Base-by-base conservation (phyloP, 1,284 basidiomycete genomes). In the Mycocalia duriaeana region DNA sequence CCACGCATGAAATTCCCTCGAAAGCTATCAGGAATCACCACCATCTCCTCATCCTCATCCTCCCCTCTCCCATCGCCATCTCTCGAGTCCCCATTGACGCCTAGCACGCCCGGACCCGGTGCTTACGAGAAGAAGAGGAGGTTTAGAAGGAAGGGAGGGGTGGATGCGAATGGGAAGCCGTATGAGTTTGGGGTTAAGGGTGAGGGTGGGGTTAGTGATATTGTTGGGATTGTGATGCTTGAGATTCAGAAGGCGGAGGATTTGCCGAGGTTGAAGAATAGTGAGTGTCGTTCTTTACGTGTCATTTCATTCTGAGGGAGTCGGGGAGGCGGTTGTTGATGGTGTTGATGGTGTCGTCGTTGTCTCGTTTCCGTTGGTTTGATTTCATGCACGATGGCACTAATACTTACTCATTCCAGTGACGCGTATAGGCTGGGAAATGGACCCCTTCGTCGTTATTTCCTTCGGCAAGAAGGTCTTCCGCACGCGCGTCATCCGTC, bases 381-480 rank as follows among this genome's bases (percentile, higher is more conserved):
- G n/a, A n/a, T n/a, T n/a, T n/a, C n/a, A n/a, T 11, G 31, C 51
- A 89, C 25, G 11, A 46, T 26, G 45, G 46, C 49, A 24, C 31
- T 37, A 23, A 39, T 37, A 18, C 25, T 11, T n/a, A 11, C 18
- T 8, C 28, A 2, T 52, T 13, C 28, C 51, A 89, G 88, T 91
- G 79, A 91, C 85, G 2, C 78, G 87, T 2, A 89, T 81, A 0
- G 89, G 89, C 0, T 94, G 85, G 80, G 94, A 98, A 62, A 98
- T 98, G 94, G 94, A 99, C 59, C 94, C 94, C 0, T 98, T 97
- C 59, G 89, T 93, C 13, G 93, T 99, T 54, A 81, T 94, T 54
- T 94, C 91, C 2, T 98, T 99, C 56, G 91, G 94, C 28, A 94
- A 95, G 69, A 97, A 97, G 66, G 91, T 98, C 8, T 98, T 97